Percentiles rank a stretch among this genome's conserved stretches.
These are phyloP conservation scores for Lachnellula subtilissima DNA, from an alignment of 2,329 filamentous ascomycete species.

Conservation along the genomic window DNA sequence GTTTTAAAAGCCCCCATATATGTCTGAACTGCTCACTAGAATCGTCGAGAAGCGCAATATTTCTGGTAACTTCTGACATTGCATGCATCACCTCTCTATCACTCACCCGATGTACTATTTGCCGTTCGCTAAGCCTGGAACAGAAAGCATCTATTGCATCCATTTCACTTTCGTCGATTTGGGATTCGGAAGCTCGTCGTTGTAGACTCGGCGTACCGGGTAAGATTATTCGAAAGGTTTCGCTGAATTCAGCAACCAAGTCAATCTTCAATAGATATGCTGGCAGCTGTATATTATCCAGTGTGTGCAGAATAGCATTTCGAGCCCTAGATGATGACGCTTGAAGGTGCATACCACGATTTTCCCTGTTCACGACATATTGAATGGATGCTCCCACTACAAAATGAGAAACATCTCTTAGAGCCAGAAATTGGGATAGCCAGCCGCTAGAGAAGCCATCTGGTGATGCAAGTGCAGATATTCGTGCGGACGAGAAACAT, in stretches of 20 bases:
- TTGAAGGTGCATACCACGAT: constrained; percentile 32
- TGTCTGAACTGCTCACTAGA: constrained; percentile 31
- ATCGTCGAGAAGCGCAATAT: constrained; percentile 34
- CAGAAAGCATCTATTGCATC: constrained; percentile 36
- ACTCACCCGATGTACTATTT: constrained; percentile 36
- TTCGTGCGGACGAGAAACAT: constrained; percentile 33
- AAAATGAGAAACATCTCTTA: constrained; percentile 37
- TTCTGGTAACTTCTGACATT: constrained; percentile 34
- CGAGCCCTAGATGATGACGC: constrained; percentile 33
- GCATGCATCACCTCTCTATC: constrained; percentile 35
- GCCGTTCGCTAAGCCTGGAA: constrained; percentile 32
- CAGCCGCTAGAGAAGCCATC: constrained; percentile 32
- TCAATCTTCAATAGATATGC: constrained; percentile 33
- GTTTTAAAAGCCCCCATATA: constrained; percentile 35
- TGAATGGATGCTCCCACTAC: constrained; percentile 38
- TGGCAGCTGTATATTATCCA: constrained; percentile 35
- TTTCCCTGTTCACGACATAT: constrained; percentile 34
- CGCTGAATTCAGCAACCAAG: constrained; percentile 34
- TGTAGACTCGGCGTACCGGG: constrained; percentile 35
- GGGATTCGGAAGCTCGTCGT: constrained; percentile 21
- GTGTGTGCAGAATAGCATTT: constrained; percentile 34
- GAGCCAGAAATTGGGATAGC: constrained; percentile 36
- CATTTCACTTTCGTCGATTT: constrained; percentile 32
- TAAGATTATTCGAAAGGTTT: constrained; percentile 35
- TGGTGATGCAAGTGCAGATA: constrained; percentile 32